phyloP scores from a whole-genome alignment of 805 yeast genomes.

The Cyberlindnera maclurae region DNA sequence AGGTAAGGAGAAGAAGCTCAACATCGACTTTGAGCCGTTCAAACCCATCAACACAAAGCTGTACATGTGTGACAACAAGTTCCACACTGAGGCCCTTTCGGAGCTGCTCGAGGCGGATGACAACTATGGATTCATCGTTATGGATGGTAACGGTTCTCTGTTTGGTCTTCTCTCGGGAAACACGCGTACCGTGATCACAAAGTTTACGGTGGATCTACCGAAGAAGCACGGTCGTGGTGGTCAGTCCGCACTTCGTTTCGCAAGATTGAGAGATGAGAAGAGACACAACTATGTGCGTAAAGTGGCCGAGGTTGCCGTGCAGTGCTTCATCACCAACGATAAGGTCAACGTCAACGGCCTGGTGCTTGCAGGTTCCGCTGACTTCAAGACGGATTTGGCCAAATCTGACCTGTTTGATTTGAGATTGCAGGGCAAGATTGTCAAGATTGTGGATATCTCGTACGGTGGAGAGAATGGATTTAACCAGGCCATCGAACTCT shows the following conservation, averaged over 20 bases:
- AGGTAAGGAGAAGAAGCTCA: constrained; percentile 95
- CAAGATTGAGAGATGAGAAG: constrained; percentile 97
- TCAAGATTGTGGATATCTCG: constrained; percentile 92
- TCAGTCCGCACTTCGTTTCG: constrained; percentile 98
- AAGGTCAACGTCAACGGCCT: constrained; percentile 92
- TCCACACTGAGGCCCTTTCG: constrained; percentile 94
- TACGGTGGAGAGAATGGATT: constrained; percentile 99
- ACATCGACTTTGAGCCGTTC: constrained; percentile 97
- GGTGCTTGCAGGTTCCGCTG: constrained; percentile 98
- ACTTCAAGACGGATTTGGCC: constrained; percentile 90
- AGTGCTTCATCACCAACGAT: constrained; percentile 90
- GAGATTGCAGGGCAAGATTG: constrained; percentile 80
- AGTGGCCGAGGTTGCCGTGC: constrained; percentile 97
- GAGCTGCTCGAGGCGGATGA: constrained; percentile 94
- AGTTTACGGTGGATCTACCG: constrained; percentile 95
- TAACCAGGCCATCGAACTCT: constrained; percentile 96
- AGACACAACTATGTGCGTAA: constrained; percentile 98
- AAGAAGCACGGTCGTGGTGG: constrained; percentile 99
- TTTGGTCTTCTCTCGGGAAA: constrained; percentile 95
- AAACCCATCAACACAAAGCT: constrained; percentile 97
- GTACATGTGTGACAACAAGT: constrained; percentile 94
- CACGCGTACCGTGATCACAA: constrained; percentile 92
- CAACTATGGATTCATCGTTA: constrained; percentile 92
- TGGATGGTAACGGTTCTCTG: constrained; percentile 99
- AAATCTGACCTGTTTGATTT: constrained; percentile 90